Evolutionary conservation across 371 early-diverging fungal species (phyloP), one percentile per base, ranked within the genome.

Genomic region (Gilbertella persicaria): DNA sequence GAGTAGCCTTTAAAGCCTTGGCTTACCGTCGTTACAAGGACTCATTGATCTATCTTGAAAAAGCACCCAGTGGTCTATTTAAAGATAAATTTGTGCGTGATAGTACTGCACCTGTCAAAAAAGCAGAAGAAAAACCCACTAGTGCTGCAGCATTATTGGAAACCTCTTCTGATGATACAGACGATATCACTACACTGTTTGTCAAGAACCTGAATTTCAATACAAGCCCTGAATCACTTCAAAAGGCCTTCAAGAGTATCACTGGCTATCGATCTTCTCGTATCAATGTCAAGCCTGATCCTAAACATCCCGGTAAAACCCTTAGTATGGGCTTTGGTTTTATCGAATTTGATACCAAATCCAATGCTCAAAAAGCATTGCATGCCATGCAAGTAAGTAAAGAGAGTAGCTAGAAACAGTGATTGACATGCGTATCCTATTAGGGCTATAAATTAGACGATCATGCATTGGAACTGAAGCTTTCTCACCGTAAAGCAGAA

Each of bases 241-340:
- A 69, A 13, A 75, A 86, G 50, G 78, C 86, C 1, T 97, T 96
- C 54, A 66, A 72, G 6, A 78, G 71, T 16, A 67, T 91, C 20
- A 74, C 81, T 12, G 94, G 94, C 0, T 77, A 95, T 51, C 78
- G 90, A 47, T 83, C 87, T 6, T 92, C 87, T 8, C 75, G 86
- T 41, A 85, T 96, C 33, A 84, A 87, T 41, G 84, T 83, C 48
- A 93, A 94, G 64, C 84, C 83, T 35, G 92, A 94, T 64, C 72
- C 87, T 29, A 93, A 91, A 69, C 80, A 84, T 25, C 83, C 89
- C 10, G 85, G 83, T 38, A 80, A 85, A 50, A 78, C 73, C 1
- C 69, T 91, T 42, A 88, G 87, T 56, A 93, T 96, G 94, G 99
- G 99, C 24, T 99, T 96, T 76, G 98, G 98, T 33, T 99, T 99